phyloP scores from a whole-genome alignment of 2,329 filamentous ascomycete genomes.

The Pseudopyricularia cyperi region DNA sequence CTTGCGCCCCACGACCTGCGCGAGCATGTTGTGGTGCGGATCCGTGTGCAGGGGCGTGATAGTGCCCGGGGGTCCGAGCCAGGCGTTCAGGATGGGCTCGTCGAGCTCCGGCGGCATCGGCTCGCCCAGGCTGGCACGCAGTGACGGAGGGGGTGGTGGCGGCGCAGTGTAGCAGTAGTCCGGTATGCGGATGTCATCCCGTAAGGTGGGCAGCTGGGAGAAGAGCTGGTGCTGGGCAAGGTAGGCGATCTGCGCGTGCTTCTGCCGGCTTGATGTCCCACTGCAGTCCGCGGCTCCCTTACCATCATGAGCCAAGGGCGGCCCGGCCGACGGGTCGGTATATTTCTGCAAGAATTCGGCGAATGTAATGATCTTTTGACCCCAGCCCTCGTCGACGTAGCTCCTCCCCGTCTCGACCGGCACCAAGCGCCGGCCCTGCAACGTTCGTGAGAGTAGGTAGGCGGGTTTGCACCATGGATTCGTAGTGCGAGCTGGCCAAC shows the following conservation, averaged over 20 bases:
- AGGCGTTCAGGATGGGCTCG: constrained; percentile 69
- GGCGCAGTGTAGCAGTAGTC: constrained; percentile 73
- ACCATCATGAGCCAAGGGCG: background rate
- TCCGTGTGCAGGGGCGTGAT: constrained; percentile 92
- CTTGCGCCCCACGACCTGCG: constrained; percentile 80
- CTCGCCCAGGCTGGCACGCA: constrained; percentile 16
- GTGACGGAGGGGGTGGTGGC: constrained; percentile 34
- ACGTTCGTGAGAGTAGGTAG: constrained; percentile 64
- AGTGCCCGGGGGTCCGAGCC: constrained; percentile 80
- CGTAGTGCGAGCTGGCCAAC: constrained; percentile 66
- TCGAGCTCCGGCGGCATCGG: constrained; percentile 23
- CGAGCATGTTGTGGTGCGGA: constrained; percentile 83
- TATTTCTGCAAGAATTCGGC: constrained; percentile 52
- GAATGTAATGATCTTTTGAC: constrained; percentile 69
- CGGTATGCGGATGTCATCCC: constrained; percentile 64
- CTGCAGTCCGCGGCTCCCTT: background rate
- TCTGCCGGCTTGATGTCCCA: background rate
- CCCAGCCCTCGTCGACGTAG: constrained; percentile 79
- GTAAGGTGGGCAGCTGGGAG: constrained; percentile 63
- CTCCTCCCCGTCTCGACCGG: constrained; percentile 77
- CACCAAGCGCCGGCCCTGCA: constrained; percentile 66
- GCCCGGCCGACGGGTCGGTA: constrained; percentile 26
- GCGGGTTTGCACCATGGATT: constrained; percentile 58
- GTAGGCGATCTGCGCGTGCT: constrained; percentile 48
- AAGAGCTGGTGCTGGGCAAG: constrained; percentile 88